A percentile compares a stretch with the other conserved stretches of the same genome.
Evolutionary conservation across 495 filamentous ascomycete species (phyloP).

Genomic region (Aspergillus biplanus): DNA sequence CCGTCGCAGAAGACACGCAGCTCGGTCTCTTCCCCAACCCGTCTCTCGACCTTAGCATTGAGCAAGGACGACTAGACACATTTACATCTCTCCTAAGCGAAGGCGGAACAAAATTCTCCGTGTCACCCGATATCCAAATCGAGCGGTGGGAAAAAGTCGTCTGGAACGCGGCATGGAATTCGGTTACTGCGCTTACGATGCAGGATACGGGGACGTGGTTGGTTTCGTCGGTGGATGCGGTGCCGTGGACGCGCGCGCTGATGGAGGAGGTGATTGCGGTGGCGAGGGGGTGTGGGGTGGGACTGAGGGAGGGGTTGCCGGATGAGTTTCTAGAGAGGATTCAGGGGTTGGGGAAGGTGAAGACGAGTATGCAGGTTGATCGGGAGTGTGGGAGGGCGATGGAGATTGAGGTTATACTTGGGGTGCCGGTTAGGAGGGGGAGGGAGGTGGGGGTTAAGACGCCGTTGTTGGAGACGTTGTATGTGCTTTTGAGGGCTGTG

Average conservation of each 20-base stretch:
- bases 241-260: conserved; percentile 43
- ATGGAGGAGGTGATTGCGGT: conserved; percentile 56
- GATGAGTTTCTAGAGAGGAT: conserved; percentile 49
- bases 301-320: conserved; percentile 41
- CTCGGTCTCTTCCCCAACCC: conserved; percentile 51
- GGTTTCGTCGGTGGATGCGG: conserved; percentile 44
- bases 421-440: conserved; percentile 53
- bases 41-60: conserved; percentile 12
- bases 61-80: conserved; percentile 32
- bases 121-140: conserved; percentile 48
- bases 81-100: conserved; percentile 43
- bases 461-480: conserved; percentile 52
- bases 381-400: conserved; percentile 49
- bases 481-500: conserved; percentile 45
- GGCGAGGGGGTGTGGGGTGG: conserved; percentile 45
- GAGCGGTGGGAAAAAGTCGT: conserved; percentile 58
- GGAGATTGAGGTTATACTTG: conserved; percentile 62
- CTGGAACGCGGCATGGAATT: conserved; percentile 61
- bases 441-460: conserved; percentile 51
- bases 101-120: conserved; percentile 44
- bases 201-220: conserved; percentile 55
- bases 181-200: conserved; percentile 52
- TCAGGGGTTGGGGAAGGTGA: conserved; percentile 43
- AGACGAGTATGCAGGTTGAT: conserved; percentile 61
- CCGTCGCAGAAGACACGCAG: conserved; percentile 49